Base-by-base conservation (phyloP, 169 alveolate genomes). In the Neospora caninum region DNA sequence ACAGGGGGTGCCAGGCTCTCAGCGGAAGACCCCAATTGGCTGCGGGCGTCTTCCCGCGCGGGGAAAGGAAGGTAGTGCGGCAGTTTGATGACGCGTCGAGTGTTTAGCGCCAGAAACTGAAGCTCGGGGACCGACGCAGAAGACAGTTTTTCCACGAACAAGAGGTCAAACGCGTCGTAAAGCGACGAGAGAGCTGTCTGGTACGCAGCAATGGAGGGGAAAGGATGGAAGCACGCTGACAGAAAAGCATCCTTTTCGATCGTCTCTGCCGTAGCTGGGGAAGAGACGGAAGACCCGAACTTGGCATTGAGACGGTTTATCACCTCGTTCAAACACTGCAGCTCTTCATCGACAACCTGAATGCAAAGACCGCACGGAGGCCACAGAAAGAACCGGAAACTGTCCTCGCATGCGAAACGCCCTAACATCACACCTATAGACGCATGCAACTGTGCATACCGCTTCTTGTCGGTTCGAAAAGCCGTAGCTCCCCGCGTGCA, bases 241-340 rank as follows among this genome's bases (percentile, higher is more conserved):
- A 78, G 43, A 64, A 64, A 64, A 16, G 78, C 13, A n/a, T 64
- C 78, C 78, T 64, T 64, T 4, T 20, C 78, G 36, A 64, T 29
- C 31, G 43, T 27, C 49, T 38, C 53, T 39, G 39, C 87, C 53
- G 53, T 20, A 16, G 39, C 87, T 45, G 41, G 45, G 29, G 53
- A 22, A 16, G 39, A 34, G 25, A 29, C 31, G 78, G 78, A 20
- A 1, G 58, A 49, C 78, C 36, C 36, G 31, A 64, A 64, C 34
- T 64, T 64, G 36, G 78, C 78, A 0, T 27, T 64, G 36, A 64
- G 36, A 25, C 78, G 78, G 34, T 64, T 25, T 4, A 64, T 29
- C 67, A 82, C 89, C 67, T 42, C 67, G 67, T 42, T 82, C 36
- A 82, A 31, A n/a, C 89, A 82, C 89, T 82, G 89, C 64, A 82